phyloP scores from a whole-genome alignment of 768 basidiomycete genomes.

The Boletus pseudopeckii region DNA sequence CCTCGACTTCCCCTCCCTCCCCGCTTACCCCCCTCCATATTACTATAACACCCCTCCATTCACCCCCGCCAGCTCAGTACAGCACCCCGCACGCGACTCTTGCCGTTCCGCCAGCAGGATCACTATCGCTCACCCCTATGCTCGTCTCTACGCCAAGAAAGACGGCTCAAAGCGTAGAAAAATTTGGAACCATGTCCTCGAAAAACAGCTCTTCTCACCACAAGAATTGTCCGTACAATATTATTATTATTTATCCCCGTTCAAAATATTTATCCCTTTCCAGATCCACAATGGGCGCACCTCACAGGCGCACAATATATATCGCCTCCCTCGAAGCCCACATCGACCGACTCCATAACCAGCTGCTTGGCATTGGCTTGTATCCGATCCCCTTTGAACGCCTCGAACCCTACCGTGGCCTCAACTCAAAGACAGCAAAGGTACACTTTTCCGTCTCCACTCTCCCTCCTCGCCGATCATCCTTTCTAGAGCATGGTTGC shows the following conservation, averaged over 20 bases:
- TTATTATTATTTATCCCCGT: too few relatives aligned
- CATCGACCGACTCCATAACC: constrained; percentile 63
- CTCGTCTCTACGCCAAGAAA: constrained; percentile 63
- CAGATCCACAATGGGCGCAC: constrained; percentile 65
- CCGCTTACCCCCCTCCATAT: too few relatives aligned
- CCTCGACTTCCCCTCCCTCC: neutral
- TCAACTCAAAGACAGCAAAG: constrained; percentile 78
- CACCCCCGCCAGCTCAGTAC: neutral
- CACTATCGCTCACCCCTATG: constrained; percentile 61
- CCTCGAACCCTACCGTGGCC: constrained; percentile 60
- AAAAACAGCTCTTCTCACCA: constrained; percentile 65
- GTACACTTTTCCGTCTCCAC: constrained; percentile 30
- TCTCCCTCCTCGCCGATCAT: neutral
- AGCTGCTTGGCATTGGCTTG: constrained; percentile 49
- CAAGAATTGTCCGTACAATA: constrained; percentile 56
- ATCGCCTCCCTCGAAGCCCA: constrained; percentile 71
- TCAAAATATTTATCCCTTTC: too few relatives aligned
- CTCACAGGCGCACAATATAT: constrained; percentile 67
- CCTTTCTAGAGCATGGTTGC: constrained; percentile 64
- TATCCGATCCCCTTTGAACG: constrained; percentile 55
- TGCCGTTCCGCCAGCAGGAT: constrained; percentile 24
- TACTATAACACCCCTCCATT: too few relatives aligned
- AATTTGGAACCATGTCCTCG: constrained; percentile 76
- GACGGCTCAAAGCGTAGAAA: constrained; percentile 63
- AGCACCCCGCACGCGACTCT: constrained; percentile 17